Conservation (phyloP, 2,329 filamentous ascomycete species). For the Kalmusia sp. region DNA sequence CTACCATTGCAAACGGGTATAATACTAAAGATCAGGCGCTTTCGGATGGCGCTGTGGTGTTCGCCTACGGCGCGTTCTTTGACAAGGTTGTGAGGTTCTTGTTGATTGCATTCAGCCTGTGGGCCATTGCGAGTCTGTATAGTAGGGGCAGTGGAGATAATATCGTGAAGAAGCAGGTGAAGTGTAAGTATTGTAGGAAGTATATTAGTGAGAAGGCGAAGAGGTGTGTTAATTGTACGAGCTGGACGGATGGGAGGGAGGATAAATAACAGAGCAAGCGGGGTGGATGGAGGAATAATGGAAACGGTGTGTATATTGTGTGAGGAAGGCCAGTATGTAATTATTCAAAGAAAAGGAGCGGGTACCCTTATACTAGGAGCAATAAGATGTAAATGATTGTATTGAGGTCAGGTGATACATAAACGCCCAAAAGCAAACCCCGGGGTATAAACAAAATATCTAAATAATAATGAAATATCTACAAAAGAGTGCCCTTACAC, state of each 20-base stretch:
- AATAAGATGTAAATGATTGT: too few species aligned
- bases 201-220: conserved; percentile 68
- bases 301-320: too few species aligned
- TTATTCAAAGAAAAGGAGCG: too few species aligned
- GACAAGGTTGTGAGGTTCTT: conserved; percentile 71
- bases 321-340: too few species aligned
- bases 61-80: conserved; percentile 75
- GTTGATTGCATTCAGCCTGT: conserved; percentile 70
- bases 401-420: too few species aligned
- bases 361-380: too few species aligned
- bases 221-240: conserved; percentile 64
- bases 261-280: conserved; percentile 34
- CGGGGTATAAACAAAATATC: too few species aligned
- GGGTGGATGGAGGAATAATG: not conserved
- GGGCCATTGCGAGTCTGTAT: conserved; percentile 68
- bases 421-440: too few species aligned
- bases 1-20: conserved; percentile 61
- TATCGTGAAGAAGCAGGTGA: conserved; percentile 74
- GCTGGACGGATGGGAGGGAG: conserved; percentile 64
- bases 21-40: conserved; percentile 74
- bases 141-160: conserved; percentile 67
- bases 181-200: conserved; percentile 72
- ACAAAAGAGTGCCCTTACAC: too few species aligned
- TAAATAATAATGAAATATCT: too few species aligned
- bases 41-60: conserved; percentile 73